Percentiles rank a stretch among this genome's conserved stretches.
Conservation (phyloP, 2,329 filamentous ascomycete genomes). For the Penicillium thymicola region DNA sequence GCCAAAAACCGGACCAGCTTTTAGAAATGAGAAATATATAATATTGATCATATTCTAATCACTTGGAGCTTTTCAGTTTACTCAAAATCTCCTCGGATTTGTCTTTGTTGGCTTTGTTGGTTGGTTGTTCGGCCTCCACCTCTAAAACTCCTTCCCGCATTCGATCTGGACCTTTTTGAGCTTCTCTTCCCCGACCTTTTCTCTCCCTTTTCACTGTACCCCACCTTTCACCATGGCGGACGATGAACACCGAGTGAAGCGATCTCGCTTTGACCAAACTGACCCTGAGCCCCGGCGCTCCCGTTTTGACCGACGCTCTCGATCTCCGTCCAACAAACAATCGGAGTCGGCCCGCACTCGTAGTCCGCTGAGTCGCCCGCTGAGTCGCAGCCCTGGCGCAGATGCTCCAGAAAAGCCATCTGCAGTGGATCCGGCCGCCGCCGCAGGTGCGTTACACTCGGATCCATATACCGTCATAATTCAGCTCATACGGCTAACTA, state of each 20-base stretch:
- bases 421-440: conserved; percentile 67
- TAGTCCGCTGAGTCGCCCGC: conserved; percentile 63
- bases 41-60: neutral
- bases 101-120: neutral
- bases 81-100: neutral
- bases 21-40: neutral
- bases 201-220: neutral
- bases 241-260: conserved; percentile 71
- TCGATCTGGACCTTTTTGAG: conserved; percentile 9
- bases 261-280: conserved; percentile 91
- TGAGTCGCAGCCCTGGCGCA: conserved; percentile 44
- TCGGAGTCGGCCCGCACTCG: conserved; percentile 72
- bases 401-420: conserved; percentile 45
- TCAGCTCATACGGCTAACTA: conserved; percentile 5
- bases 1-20: neutral
- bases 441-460: conserved; percentile 63
- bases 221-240: conserved; percentile 62
- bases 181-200: conserved; percentile 3
- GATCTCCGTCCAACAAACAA: conserved; percentile 68
- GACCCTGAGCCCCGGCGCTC: conserved; percentile 78
- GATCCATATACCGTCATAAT: neutral
- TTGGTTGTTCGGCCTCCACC: conserved; percentile 16
- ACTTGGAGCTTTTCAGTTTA: neutral
- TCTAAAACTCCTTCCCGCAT: conserved; percentile 22
- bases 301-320: conserved; percentile 87